Conservation (phyloP, 163 green algal species). For the Scenedesmus sp. region DNA sequence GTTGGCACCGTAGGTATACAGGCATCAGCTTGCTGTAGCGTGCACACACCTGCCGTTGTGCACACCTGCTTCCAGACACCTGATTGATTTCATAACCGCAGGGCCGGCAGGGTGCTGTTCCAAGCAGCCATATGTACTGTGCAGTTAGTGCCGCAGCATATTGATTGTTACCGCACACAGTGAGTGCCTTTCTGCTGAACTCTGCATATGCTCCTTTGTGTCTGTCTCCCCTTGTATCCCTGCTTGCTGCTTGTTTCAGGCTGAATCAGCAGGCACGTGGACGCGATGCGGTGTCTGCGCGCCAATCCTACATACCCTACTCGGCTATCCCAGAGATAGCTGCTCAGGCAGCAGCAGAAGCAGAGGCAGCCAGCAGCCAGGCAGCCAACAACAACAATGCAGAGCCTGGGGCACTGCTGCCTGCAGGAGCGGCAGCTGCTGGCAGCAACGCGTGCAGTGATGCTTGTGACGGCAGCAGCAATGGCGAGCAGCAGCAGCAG, state of each 20-base stretch:
- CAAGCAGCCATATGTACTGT: no score
- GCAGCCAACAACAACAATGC: slow-evolving; percentile 15
- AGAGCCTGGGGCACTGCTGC: neutral
- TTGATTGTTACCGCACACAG: no score
- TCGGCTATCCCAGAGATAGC: slow-evolving; percentile 45
- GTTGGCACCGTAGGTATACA: no score
- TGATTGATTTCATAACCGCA: no score
- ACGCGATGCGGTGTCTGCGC: neutral
- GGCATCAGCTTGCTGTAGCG: no score
- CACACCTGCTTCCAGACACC: no score
- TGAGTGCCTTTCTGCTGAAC: no score
- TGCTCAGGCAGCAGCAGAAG: slow-evolving; percentile 33
- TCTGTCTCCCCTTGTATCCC: neutral
- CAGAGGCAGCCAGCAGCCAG: slow-evolving; percentile 26
- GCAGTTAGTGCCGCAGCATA: no score
- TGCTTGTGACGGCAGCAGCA: slow-evolving; percentile 24
- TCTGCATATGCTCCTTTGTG: neutral
- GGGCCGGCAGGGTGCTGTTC: no score
- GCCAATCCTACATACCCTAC: slow-evolving; percentile 22
- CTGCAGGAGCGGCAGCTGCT: slow-evolving; percentile 26
- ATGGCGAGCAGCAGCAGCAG: slow-evolving; percentile 13
- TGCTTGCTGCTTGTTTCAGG: neutral
- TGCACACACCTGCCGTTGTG: no score
- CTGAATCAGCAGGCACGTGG: slow-evolving; percentile 25
- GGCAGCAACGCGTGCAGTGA: neutral